Base-by-base conservation (phyloP, 2,329 filamentous ascomycete species). In the Monilinia polystroma region DNA sequence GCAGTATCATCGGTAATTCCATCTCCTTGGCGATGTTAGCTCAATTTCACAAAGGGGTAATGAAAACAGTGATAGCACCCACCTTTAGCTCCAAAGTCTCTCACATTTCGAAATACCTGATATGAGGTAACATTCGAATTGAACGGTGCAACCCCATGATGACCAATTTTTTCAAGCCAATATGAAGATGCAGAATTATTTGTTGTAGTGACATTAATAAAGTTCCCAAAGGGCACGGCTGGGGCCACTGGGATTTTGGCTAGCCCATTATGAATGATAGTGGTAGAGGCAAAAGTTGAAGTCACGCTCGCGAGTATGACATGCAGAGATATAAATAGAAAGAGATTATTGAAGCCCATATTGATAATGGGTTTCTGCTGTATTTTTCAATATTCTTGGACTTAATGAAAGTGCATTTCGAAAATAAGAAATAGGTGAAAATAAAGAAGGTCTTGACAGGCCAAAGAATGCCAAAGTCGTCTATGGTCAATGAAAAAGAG, bases 11-110 rank as follows among this genome's bases (percentile, higher is more conserved):
- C 93, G n/a, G 89, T 90, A 0, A 81, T 78, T 11, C 88, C 71
- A 72, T 89, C 86, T 35, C 72, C 71, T 73, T 45, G 85, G 80
- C 96, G 92, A 70, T 41, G 97, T 90, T 60, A 97, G 86, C 54
- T 89, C 92, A 81, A 96, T 80, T 96, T 91, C 70, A 97, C 97
- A 85, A 57, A 89, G 92, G 81, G 96, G 93, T 23, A 14, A 14
- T 14, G 7, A 43, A 8, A 47, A 18, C 14, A 26, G 18, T 45
- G 2, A 35, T 67, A 3, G 41, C n/a, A 68, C 29, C 20, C 54
- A 67, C 71, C 71, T 67, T 70, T 71, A 18, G 71, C 71, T 32
- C 71, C 71, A 56, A 70, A 73, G 43, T 69, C 60, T 49, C 69
- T 72, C n/a, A 72, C 71, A 64, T 71, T 72, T 3, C 70, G 66